A percentile compares a stretch with the other conserved stretches of the same genome.
Conservation (phyloP, 352 stramenopile genomes). For the Globisporangium sylvaticum region DNA sequence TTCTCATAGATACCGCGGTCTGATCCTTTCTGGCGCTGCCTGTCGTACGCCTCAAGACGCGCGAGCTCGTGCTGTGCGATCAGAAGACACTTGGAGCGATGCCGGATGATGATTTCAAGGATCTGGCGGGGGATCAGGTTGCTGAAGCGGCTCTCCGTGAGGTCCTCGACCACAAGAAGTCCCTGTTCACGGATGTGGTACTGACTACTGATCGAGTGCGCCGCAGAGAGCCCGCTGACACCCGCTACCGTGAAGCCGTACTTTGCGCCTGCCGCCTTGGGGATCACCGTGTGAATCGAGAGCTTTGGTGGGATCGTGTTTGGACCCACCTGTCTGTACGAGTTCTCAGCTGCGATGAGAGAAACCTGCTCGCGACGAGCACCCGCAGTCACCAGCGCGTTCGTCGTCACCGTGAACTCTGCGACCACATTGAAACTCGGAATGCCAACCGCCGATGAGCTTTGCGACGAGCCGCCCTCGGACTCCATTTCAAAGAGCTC, state of each 20-base stretch:
- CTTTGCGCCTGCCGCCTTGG: slow-evolving; percentile 60
- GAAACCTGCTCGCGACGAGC: slow-evolving; percentile 59
- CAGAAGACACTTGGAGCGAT: slow-evolving; percentile 70
- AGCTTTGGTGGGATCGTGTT: slow-evolving; percentile 60
- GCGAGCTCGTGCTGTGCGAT: slow-evolving; percentile 74
- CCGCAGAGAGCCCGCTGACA: slow-evolving; percentile 41
- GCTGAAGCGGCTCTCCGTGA: slow-evolving; percentile 80
- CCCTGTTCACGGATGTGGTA: slow-evolving; percentile 85
- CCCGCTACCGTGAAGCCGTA: slow-evolving; percentile 51
- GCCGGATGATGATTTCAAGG: slow-evolving; percentile 73
- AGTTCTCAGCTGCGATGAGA: slow-evolving; percentile 61
- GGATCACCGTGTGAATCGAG: slow-evolving; percentile 75
- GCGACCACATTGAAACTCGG: slow-evolving; percentile 55
- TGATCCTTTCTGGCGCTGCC: slow-evolving; percentile 69
- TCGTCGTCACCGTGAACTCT: slow-evolving; percentile 73
- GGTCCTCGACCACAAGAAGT: slow-evolving; percentile 75
- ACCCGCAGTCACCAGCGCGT: slow-evolving; percentile 55
- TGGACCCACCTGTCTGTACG: slow-evolving; percentile 65
- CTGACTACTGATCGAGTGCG: slow-evolving; percentile 75
- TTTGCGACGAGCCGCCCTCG: slow-evolving; percentile 40
- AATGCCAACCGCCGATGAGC: slow-evolving; percentile 20
- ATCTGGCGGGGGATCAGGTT: slow-evolving; percentile 83
- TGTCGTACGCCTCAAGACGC: slow-evolving; percentile 73
- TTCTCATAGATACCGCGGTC: slow-evolving; percentile 86
- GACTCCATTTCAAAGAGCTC: slow-evolving; percentile 83